Evolutionary conservation across 305 asterid genomes (phyloP).

Genomic region (Caryopteris hybrid): DNA sequence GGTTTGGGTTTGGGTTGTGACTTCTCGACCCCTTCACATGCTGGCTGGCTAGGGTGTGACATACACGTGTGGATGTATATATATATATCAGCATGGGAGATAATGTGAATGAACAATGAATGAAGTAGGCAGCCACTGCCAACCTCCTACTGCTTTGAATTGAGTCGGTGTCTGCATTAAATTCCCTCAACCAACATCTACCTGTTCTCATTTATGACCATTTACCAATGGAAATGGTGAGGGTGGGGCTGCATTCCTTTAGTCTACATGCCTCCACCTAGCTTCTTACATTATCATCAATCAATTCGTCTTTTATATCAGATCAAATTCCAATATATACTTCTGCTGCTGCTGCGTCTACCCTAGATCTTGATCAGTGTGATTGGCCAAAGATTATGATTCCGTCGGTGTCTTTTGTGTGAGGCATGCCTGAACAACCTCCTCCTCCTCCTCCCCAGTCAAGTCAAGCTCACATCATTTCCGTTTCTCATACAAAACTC

Average conservation of each 20-base stretch:
- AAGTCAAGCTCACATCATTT: slow-evolving; percentile 50
- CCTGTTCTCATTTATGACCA: slow-evolving; percentile 37
- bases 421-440: not conserved
- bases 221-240: slow-evolving; percentile 16
- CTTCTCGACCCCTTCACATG: no score
- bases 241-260: not conserved
- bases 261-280: not conserved
- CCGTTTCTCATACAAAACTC: slow-evolving; percentile 30
- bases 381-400: not conserved
- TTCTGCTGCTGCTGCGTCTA: no score
- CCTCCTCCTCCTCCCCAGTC: no score
- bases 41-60: no score
- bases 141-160: slow-evolving; percentile 28
- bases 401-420: not conserved
- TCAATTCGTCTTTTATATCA: no score
- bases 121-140: slow-evolving; percentile 12
- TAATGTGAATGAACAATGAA: slow-evolving; percentile 18
- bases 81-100: no score
- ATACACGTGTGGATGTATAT: no score
- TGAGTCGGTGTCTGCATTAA: slow-evolving; percentile 43
- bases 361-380: not conserved
- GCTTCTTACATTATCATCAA: not conserved
- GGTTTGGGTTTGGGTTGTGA: no score
- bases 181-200: slow-evolving; percentile 39
- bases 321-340: no score